Conservation (phyloP, 2,329 filamentous ascomycete species). For the Neoscytalidium dimidiatum region DNA sequence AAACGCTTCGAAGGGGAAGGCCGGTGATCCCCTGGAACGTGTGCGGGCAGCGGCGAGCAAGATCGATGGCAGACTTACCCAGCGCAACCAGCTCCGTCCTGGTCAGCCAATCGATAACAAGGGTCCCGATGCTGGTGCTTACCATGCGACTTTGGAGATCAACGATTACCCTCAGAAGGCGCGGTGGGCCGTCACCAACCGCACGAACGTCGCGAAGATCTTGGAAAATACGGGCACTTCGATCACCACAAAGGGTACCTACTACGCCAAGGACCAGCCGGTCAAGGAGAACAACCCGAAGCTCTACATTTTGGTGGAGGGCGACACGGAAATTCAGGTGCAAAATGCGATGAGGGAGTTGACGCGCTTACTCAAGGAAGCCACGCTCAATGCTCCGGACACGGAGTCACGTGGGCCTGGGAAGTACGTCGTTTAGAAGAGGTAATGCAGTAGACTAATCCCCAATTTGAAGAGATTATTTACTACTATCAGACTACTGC, state of each 20-base stretch:
- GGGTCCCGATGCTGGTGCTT: slow-evolving; percentile 92
- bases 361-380: slow-evolving; percentile 84
- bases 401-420: slow-evolving; percentile 76
- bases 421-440: slow-evolving; percentile 67
- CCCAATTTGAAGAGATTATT: not conserved
- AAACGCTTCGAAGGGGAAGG: slow-evolving; percentile 56
- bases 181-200: slow-evolving; percentile 96
- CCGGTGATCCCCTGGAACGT: slow-evolving; percentile 66
- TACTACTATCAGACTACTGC: not conserved
- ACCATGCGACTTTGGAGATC: slow-evolving; percentile 96
- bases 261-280: slow-evolving; percentile 81
- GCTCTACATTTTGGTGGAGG: slow-evolving; percentile 95
- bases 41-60: slow-evolving; percentile 87
- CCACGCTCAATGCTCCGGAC: slow-evolving; percentile 84
- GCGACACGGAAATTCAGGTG: slow-evolving; percentile 91
- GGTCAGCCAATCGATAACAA: slow-evolving; percentile 98
- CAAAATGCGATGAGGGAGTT: slow-evolving; percentile 88
- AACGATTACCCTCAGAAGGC: slow-evolving; percentile 99
- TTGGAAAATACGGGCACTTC: slow-evolving; percentile 91
- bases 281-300: slow-evolving; percentile 76
- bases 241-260: slow-evolving; percentile 95
- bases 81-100: slow-evolving; percentile 83
- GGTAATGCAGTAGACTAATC: slow-evolving; percentile 3
- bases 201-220: slow-evolving; percentile 98
- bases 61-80: slow-evolving; percentile 88